Base-by-base conservation (phyloP, 192 early-diverging fungal genomes). In the Mortierella claussenii region DNA sequence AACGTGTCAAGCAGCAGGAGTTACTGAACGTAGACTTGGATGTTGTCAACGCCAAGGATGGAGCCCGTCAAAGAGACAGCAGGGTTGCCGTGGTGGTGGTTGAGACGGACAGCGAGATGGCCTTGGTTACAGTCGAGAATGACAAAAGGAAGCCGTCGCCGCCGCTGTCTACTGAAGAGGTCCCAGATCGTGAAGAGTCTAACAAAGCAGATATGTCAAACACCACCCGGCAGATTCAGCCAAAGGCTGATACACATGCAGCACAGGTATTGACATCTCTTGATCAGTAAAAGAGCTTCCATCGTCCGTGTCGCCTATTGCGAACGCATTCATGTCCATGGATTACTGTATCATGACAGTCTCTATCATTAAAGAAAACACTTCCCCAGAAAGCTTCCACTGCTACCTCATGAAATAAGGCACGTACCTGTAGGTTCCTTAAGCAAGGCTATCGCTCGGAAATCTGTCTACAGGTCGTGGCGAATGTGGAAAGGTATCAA, bases 181-280 rank as follows among this genome's bases (percentile, higher is more conserved):
- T 48, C n/a, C n/a, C 46, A 20, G 37, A 21, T 23, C n/a, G 9
- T 23, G 23, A 48, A 23, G 21, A 6, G 1, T 6, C 46, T 13
- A 47, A 59, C 17, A 28, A 59, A 46, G 13, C n/a, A 11, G 57
- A 59, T 3, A 45, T 47, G 26, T 59, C 11, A 2, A 27, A 28
- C 27, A 23, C n/a, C n/a, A n/a, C n/a, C 27, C 21, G 17, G 13
- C 34, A 20, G 9, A 21, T 45, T 8, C 33, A 47, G 12, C 23
- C 26, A 0, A 28, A 69, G 10, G 26, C 53, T 3, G 54, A 56
- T 36, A 32, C 43, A 12, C 54, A 73, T 32, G 69, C 61, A 3
- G 69, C 69, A 0, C 45, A 63, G 54, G 54, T 60, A 9, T 36
- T 73, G 27, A 73, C 69, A 1, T 43, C 69, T 45, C 55, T 73